Conservation (phyloP, 2,329 filamentous ascomycete genomes). For the Microsporum ferrugineum region DNA sequence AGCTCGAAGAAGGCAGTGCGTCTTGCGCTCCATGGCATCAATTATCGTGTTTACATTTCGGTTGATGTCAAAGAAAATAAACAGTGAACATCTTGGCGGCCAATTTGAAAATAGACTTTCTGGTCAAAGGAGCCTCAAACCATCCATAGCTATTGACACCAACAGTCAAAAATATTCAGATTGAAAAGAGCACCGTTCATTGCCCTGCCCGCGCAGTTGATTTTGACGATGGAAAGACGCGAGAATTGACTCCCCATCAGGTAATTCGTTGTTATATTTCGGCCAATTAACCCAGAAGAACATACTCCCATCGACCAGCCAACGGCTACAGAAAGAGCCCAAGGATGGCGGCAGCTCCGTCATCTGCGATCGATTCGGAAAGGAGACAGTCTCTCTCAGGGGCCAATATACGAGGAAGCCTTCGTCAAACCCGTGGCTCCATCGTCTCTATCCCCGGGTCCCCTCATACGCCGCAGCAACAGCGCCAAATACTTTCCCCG, state of each 20-base stretch:
- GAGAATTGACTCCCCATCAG: not conserved
- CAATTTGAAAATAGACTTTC: not conserved
- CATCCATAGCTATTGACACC: not conserved
- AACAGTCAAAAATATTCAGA: not conserved
- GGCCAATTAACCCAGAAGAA: not conserved
- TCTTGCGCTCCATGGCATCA: not conserved
- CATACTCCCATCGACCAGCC: not conserved
- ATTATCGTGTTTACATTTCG: not conserved
- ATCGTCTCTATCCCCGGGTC: slow-evolving; percentile 22
- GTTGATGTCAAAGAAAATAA: not conserved
- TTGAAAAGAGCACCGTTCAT: not conserved
- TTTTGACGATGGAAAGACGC: not conserved
- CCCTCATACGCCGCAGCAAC: slow-evolving; percentile 49
- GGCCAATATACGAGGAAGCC: slow-evolving; percentile 17
- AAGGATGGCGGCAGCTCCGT: slow-evolving; percentile 4
- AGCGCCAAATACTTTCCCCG: slow-evolving; percentile 41
- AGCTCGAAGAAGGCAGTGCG: not conserved
- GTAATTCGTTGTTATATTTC: not conserved
- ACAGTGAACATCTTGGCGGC: not conserved
- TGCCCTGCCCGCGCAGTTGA: not conserved
- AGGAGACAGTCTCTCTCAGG: slow-evolving; percentile 17
- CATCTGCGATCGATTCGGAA: slow-evolving; percentile 19
- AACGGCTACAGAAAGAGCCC: not conserved
- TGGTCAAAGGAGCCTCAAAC: not conserved
- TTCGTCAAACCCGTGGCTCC: slow-evolving; percentile 19